phyloP scores from a whole-genome alignment of 2,329 filamentous ascomycete genomes.

The Apiospora saccharicola region DNA sequence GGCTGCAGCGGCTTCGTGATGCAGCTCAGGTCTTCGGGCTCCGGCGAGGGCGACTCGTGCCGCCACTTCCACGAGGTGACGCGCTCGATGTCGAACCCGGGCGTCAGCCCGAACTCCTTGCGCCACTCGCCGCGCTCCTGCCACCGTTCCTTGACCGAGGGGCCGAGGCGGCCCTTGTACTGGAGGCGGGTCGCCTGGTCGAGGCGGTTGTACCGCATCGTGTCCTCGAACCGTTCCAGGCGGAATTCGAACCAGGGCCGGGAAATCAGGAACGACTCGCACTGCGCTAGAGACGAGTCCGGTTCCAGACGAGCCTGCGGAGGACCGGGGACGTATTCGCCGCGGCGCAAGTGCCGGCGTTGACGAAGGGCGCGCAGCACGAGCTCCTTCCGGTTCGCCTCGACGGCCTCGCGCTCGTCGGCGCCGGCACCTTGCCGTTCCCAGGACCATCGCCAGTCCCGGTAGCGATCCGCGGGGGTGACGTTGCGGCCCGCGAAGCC shows the following conservation, averaged over 20 bases:
- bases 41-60: conserved; percentile 32
- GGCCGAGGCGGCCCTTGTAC: background rate
- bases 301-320: conserved; percentile 24
- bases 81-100: background rate
- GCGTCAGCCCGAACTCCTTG: conserved; percentile 21
- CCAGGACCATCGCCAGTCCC: conserved; percentile 30
- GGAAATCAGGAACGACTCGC: conserved; percentile 31
- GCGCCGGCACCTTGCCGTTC: conserved; percentile 10
- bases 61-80: conserved; percentile 32
- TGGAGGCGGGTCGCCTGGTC: background rate
- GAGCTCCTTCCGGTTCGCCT: background rate
- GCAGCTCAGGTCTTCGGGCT: conserved; percentile 30
- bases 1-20: conserved; percentile 18
- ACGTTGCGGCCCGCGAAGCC: conserved; percentile 31
- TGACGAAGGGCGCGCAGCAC: conserved; percentile 12
- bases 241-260: conserved; percentile 33
- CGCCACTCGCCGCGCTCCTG: conserved; percentile 31
- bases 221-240: conserved; percentile 32
- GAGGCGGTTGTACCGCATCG: conserved; percentile 28
- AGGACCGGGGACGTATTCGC: conserved; percentile 24
- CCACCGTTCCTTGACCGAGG: conserved; percentile 30
- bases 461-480: conserved; percentile 26
- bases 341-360: conserved; percentile 20
- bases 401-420: background rate
- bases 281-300: conserved; percentile 26